Evolutionary conservation across 371 early-diverging fungal genomes (phyloP).

Genomic region (Parasitella parasitica): DNA sequence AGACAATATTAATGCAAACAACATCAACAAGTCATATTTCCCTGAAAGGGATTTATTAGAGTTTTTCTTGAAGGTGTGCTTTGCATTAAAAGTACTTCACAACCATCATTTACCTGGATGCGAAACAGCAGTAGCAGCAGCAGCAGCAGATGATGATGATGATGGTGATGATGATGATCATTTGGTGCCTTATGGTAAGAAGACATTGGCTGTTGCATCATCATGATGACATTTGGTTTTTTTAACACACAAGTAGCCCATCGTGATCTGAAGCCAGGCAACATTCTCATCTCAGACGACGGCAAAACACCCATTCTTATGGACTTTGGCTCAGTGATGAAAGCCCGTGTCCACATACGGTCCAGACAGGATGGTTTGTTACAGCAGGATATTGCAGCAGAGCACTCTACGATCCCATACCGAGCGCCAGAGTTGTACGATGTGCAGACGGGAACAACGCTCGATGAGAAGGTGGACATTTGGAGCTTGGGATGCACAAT

Average conservation of each 20-base stretch:
- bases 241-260: no score
- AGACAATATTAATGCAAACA: conserved; percentile 59
- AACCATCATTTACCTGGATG: conserved; percentile 42
- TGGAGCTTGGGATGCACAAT: conserved; percentile 76
- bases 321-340: conserved; percentile 71
- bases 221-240: no score
- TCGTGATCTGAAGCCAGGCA: conserved; percentile 74
- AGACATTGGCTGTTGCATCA: background rate
- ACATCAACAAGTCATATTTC: conserved; percentile 51
- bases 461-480: conserved; percentile 76
- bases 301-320: conserved; percentile 65
- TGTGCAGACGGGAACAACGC: conserved; percentile 57
- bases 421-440: conserved; percentile 81
- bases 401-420: conserved; percentile 70
- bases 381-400: conserved; percentile 59
- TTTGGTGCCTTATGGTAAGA: conserved; percentile 31
- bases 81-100: conserved; percentile 62
- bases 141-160: background rate
- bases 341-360: conserved; percentile 56
- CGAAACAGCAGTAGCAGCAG: background rate
- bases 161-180: background rate
- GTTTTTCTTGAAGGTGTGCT: conserved; percentile 63
- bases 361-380: conserved; percentile 61
- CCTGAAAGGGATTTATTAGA: conserved; percentile 59
- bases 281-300: conserved; percentile 64